Base-by-base conservation (phyloP, 306 rosid genomes). In the Benincasa hispida region DNA sequence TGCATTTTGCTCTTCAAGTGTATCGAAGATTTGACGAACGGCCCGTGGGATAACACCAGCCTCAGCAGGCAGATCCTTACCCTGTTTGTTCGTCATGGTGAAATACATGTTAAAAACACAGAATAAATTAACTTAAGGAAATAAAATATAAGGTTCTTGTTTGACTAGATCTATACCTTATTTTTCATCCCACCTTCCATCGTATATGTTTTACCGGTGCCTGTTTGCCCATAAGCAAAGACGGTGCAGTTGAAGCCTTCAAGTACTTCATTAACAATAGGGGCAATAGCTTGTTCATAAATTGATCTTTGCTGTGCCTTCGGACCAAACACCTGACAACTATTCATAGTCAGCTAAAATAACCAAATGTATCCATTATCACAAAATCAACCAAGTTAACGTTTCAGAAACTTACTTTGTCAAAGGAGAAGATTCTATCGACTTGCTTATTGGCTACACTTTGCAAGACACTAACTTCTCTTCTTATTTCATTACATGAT, bases 1-100 rank as follows among this genome's bases (percentile, higher is more conserved):
- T 56, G 96, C 96, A 54, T 82, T 89, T 53, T 92, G 99, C 47
- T 87, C 85, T 81, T 94, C 99, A 68, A 94, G 87, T 55, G 90
- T 89, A 68, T 94, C 96, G 63, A 94, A 94, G 75, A 94, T 92
- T 69, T 94, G 97, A 78, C 92, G 94, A 72, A 94, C 96, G 47
- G 97, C 96, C 76, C 99, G 79, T 54, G 99, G 99, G 83, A 94
- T 94, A 58, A 94, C 99, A 85, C 99, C 97, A 58, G 97, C 91
- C 82, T 90, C 97, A 34, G 90, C 86, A 65, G 95, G 89, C 76
- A 94, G 87, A 81, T 90, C 97, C 77, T 96, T 97, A 76, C 87
- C 84, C 99, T 94, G 69, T 28, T 70, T 22, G 82, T 22, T 51
- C 54, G 77, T 22, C 3, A 25, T n/a, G 74, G 27, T n/a, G 53